A percentile compares a stretch with the other conserved stretches of the same genome.
phyloP scores from a whole-genome alignment of 2,329 filamentous ascomycete species.

The Amylocarpus encephaloides region DNA sequence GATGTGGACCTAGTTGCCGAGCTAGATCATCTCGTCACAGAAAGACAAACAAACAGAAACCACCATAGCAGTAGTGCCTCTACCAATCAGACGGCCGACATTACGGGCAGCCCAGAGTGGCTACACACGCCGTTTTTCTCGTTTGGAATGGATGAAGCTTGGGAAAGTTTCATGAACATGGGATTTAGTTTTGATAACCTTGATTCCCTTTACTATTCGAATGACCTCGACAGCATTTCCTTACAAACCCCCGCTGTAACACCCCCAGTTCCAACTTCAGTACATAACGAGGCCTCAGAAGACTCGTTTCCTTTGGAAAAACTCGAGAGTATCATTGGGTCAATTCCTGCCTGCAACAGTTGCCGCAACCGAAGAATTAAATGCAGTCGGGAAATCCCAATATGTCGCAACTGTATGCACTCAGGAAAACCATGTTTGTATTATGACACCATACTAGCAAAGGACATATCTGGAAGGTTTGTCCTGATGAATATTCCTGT shows the following conservation, averaged over 20 bases:
- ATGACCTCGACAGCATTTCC: not conserved
- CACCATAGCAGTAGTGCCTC: not conserved
- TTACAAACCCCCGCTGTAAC: not conserved
- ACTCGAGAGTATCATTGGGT: not conserved
- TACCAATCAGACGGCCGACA: not conserved
- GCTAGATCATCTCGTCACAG: constrained; percentile 1
- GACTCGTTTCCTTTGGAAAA: too few species aligned
- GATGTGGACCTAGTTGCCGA: not conserved
- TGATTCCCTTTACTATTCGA: not conserved
- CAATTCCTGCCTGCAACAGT: not conserved
- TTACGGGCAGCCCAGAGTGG: not conserved
- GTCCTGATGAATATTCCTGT: not conserved
- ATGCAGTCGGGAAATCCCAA: not conserved
- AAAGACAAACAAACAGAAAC: not conserved
- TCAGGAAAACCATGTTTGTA: not conserved
- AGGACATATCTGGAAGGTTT: not conserved
- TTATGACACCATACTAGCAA: not conserved
- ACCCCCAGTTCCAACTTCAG: too few species aligned
- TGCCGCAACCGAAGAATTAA: constrained; percentile 1
- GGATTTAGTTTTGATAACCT: not conserved
- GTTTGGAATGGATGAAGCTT: not conserved
- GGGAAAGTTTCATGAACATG: constrained; percentile 1
- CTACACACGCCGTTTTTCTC: not conserved
- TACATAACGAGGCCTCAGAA: too few species aligned
- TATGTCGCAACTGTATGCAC: not conserved